A percentile compares a stretch with the other conserved stretches of the same genome.
Evolutionary conservation across 2,329 filamentous ascomycete species (phyloP).

Genomic region (Dactylonectria estremocensis): DNA sequence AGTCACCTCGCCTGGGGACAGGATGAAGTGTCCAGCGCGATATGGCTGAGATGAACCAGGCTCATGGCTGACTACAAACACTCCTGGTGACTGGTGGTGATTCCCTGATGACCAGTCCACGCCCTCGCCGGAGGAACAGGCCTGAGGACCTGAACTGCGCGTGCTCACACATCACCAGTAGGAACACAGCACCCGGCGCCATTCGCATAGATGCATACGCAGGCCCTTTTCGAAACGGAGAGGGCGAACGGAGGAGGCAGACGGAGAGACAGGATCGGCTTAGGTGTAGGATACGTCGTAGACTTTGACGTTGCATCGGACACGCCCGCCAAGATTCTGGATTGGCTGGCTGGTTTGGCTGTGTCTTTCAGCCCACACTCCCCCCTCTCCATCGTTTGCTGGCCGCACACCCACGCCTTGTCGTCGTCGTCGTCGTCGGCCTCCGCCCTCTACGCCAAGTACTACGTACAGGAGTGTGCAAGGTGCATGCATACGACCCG

Average conservation of each 20-base stretch:
- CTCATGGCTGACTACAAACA: slow-evolving; percentile 2
- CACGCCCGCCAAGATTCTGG: slow-evolving; percentile 13
- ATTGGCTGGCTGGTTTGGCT: not conserved
- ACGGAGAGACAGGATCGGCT: slow-evolving; percentile 38
- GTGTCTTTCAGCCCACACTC: too few species aligned
- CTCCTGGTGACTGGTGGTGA: slow-evolving; percentile 1
- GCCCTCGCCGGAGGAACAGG: too few species aligned
- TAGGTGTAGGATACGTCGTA: slow-evolving; percentile 11
- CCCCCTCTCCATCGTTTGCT: not conserved
- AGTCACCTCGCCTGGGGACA: slow-evolving; percentile 8
- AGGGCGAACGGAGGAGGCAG: slow-evolving; percentile 32
- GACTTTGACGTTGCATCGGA: slow-evolving; percentile 43
- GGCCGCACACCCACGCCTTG: slow-evolving; percentile 1
- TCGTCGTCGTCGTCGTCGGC: slow-evolving; percentile 4
- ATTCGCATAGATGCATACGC: slow-evolving; percentile 26
- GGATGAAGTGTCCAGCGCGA: slow-evolving; percentile 9
- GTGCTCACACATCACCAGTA: too few species aligned
- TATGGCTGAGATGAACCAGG: not conserved
- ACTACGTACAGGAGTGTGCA: not conserved
- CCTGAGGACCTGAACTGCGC: too few species aligned
- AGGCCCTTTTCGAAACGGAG: slow-evolving; percentile 29
- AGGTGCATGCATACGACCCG: slow-evolving; percentile 24
- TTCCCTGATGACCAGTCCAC: not conserved
- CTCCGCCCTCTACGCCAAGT: slow-evolving; percentile 34
- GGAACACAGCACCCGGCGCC: not conserved